Conservation (phyloP, 2,329 filamentous ascomycete genomes). For the Myriosclerotinia curreyana region DNA sequence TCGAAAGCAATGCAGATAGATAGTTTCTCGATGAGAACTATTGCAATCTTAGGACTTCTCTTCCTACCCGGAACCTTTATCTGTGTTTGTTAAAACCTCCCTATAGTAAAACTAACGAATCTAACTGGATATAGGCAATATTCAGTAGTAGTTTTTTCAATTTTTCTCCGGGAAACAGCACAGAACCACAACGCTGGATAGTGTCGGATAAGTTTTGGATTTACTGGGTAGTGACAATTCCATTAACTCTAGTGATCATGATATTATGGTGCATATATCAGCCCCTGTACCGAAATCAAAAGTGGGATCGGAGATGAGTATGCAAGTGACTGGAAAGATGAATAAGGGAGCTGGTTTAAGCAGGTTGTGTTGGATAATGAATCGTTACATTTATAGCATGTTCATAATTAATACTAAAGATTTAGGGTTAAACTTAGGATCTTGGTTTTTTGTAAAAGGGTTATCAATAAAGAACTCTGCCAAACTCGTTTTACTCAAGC, state of each 20-base stretch:
- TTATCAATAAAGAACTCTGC: background rate
- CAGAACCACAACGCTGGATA: constrained; percentile 1
- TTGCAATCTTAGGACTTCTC: constrained; percentile 25
- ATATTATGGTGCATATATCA: constrained; percentile 5
- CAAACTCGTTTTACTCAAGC: too few species aligned
- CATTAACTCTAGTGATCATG: constrained; percentile 5
- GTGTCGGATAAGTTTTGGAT: constrained; percentile 17
- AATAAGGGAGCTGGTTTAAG: background rate
- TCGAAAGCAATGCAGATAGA: constrained; percentile 20
- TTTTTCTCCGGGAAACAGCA: constrained; percentile 7
- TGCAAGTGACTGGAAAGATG: background rate
- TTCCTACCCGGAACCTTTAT: constrained; percentile 29
- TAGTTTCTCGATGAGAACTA: constrained; percentile 27
- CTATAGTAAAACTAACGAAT: background rate
- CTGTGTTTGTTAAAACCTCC: constrained; percentile 24
- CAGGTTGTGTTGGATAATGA: background rate
- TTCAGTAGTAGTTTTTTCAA: constrained; percentile 18
- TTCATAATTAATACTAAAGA: background rate
- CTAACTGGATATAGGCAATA: constrained; percentile 13
- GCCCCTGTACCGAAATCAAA: background rate
- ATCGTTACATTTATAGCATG: background rate
- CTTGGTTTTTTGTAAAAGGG: background rate
- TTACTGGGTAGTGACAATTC: constrained; percentile 15
- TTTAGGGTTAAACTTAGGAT: background rate
- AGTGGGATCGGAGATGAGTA: constrained; percentile 1